Evolutionary conservation across 1,284 basidiomycete species (phyloP), one percentile per base, ranked within the genome.

Genomic region (Irpex rosettiformis): DNA sequence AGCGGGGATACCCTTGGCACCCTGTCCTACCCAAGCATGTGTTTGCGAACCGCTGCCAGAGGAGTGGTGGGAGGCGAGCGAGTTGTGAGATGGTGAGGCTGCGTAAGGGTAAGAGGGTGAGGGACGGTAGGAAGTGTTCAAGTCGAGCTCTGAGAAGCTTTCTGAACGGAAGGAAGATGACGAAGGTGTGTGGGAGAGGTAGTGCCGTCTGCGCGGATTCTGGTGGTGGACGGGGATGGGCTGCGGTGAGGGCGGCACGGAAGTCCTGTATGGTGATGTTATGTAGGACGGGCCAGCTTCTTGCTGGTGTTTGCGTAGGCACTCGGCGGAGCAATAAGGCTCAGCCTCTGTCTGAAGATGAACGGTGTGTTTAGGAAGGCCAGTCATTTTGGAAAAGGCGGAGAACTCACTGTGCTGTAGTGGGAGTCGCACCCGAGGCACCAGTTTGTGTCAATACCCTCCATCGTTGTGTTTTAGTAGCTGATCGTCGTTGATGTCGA

Each of bases 61-160:
- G 24, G 56, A 24, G 30, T 28, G 56, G 22, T 40, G 29, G 49
- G 25, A 42, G 56, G 22, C 28, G 4, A 33, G 48, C 65, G 53
- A 58, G 18, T n/a, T n/a, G n/a, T 47, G 48, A 18, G 43, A 47
- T 22, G 48, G 13, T 18, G 48, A 49, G 7, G 48, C 22, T 27
- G 48, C 48, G 48, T 49, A 49, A 1, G 49, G 52, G 37, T 52
- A 42, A 25, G 24, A 54, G 24, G 33, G 29, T 52, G 60, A 45
- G 25, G 55, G 42, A 10, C 79, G 82, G 57, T 71, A 86, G 84
- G 62, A 82, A 73, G 63, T 76, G 78, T 64, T 77, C 61, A 62
- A 61, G 61, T 58, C 59, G 61, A 63, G 60, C 48, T 55, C 62
- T 60, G 63, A 61, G 62, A 56, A 58, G 57, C 53, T 56, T 27